Percentiles rank a stretch among this genome's conserved stretches.
phyloP scores from a whole-genome alignment of 352 stramenopile species.

The Elongisporangium undulatum region DNA sequence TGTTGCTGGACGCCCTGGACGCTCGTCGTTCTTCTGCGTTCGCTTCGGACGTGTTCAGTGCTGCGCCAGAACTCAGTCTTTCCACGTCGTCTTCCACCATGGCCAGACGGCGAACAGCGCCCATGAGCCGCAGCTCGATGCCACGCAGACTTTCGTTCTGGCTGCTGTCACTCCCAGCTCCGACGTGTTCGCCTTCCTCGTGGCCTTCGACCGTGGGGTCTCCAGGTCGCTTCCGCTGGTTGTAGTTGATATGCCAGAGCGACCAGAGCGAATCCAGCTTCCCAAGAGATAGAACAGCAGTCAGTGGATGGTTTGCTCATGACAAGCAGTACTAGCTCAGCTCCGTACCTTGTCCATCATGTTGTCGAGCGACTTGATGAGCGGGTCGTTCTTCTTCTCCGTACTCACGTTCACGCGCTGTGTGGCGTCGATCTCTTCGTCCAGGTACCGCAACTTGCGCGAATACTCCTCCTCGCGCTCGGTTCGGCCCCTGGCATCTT shows the following conservation, averaged over 20 bases:
- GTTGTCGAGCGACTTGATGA: conserved; percentile 59
- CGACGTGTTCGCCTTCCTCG: conserved; percentile 6
- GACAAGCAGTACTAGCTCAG: too few relatives aligned
- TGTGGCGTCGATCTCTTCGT: conserved; percentile 66
- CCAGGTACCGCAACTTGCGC: conserved; percentile 54
- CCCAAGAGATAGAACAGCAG: too few relatives aligned
- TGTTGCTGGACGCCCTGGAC: conserved; percentile 1
- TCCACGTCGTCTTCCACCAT: conserved; percentile 68
- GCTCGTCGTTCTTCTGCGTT: not conserved
- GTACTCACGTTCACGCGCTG: conserved; percentile 61
- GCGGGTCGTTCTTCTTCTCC: conserved; percentile 73
- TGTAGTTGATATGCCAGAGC: conserved; percentile 69
- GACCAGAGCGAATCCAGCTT: conserved; percentile 53
- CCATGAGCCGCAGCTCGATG: conserved; percentile 54
- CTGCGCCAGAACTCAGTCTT: conserved; percentile 29
- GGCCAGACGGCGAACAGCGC: conserved; percentile 43
- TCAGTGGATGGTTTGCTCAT: too few relatives aligned
- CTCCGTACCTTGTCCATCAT: conserved; percentile 60
- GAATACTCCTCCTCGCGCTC: conserved; percentile 44
- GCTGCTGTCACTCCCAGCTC: conserved; percentile 6
- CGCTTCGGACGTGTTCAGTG: conserved; percentile 16
- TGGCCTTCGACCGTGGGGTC: conserved; percentile 5
- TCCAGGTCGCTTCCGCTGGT: conserved; percentile 10
- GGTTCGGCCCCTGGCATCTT: conserved; percentile 13
- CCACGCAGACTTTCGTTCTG: conserved; percentile 36